Evolutionary conservation across 2,329 filamentous ascomycete genomes (phyloP), one percentile per base, ranked within the genome.

Genomic region (Alternaria alternata): DNA sequence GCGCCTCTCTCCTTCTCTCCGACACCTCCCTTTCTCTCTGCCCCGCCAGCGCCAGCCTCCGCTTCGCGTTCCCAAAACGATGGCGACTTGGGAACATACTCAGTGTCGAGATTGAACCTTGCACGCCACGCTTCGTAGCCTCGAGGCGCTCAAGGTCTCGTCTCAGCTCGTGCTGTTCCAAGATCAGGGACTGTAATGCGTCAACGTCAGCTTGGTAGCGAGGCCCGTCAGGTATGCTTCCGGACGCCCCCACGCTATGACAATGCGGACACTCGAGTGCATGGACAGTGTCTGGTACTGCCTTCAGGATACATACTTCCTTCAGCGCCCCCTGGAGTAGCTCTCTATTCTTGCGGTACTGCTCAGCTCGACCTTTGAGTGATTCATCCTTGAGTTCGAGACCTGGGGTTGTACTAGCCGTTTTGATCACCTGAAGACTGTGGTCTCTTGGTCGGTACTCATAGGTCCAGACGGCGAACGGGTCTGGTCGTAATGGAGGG

Each of bases 131-230:
- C 26, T 36, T 5, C 22, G 36, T 12, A 3, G n/a, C 36, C 18
- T 47, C 51, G 2, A 59, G 51, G 22, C 56, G 51, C 43, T 49
- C 56, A 3, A 59, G 32, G 30, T 59, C 51, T 16, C 36, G 43
- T 24, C 36, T 43, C 56, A 59, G 41, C 41, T 59, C 56, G 43
- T 52, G 47, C 16, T 48, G 51, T 12, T 8, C 34, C 0, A 54
- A 3, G 24, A 59, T 20, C 12, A 32, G 24, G 11, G 34, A 42
- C 11, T 49, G 43, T 26, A 58, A 18, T 4, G 28, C 16, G 1
- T 34, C 32, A 2, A 41, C 8, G 16, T 38, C 11, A 24, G 18
- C 28, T 20, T 20, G 16, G 32, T 24, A 3, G 9, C 8, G n/a
- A 8, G 14, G 9, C 18, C 36, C 44, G 16, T 16, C 8, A 30